Evolutionary conservation across 495 filamentous ascomycete species (phyloP).

Genomic region (Daldinia loculata): DNA sequence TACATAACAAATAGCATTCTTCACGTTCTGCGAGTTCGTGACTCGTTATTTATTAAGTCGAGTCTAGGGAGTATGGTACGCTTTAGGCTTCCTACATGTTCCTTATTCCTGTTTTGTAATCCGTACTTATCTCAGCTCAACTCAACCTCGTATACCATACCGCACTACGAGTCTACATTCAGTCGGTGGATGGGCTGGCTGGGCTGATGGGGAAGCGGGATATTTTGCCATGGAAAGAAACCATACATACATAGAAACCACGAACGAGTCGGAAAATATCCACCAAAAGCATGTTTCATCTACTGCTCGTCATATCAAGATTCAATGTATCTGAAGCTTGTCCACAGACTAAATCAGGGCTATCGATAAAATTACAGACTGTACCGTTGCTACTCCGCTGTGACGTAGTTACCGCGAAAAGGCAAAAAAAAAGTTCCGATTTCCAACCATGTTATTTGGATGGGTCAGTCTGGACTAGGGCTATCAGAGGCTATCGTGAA

Average conservation of each 20-base stretch:
- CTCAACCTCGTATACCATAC: conserved; percentile 18
- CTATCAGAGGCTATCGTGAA: conserved; percentile 25
- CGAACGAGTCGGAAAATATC: conserved; percentile 16
- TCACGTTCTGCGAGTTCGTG: neutral
- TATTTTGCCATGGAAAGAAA: neutral
- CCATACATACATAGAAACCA: neutral
- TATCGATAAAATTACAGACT: conserved; percentile 13
- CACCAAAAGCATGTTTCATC: conserved; percentile 32
- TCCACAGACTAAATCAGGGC: conserved; percentile 18
- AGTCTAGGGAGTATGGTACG: neutral
- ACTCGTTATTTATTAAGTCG: conserved; percentile 11
- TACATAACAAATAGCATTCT: conserved; percentile 37
- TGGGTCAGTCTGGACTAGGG: conserved; percentile 18
- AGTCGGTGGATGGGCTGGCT: neutral
- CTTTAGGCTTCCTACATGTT: conserved; percentile 35
- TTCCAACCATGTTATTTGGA: conserved; percentile 26
- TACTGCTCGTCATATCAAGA: conserved; percentile 40
- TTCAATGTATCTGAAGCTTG: conserved; percentile 8
- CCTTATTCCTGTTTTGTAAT: conserved; percentile 16
- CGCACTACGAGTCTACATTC: neutral
- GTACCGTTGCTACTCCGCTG: conserved; percentile 23
- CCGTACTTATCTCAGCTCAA: conserved; percentile 5
- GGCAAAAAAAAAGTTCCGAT: conserved; percentile 15
- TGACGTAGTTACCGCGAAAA: conserved; percentile 29
- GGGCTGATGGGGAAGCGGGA: neutral